Evolutionary conservation across 1,139 yeast species (phyloP), one percentile per base, ranked within the genome.

Genomic region (Arxiozyma bovina): DNA sequence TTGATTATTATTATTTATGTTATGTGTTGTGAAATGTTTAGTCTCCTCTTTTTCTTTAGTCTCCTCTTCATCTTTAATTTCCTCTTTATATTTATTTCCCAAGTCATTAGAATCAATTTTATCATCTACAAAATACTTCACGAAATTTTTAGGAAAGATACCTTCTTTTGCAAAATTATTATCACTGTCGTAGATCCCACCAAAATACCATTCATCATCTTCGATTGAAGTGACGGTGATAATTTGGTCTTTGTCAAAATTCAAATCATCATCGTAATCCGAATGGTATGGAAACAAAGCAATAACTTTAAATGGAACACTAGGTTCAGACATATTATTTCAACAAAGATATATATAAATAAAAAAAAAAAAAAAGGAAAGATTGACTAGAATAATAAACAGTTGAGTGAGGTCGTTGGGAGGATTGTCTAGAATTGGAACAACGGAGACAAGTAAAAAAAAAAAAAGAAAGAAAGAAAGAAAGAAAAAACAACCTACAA

Each of bases 171-270:
- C 8, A 7, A 11, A 27, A 11, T 58, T 61, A 12, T 80, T 79
- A 34, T n/a, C 34, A 18, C 17, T 38, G 50, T 78, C 82, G 21
- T 72, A 73, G 61, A 77, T 84, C 17, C 76, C 73, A 1, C 99
- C 99, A 46, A 79, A 74, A 65, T 80, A 86, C 99, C 99, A 93
- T 60, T 91, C 96, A 9, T 81, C 95, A 66, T 90, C 97, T 63
- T 89, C 96, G 56, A 87, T 75, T 34, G 79, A 81, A 3, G 83
- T 81, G 22, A 93, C 96, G 7, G 82, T 79, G 58, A 93, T 85
- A 48, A 78, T 61, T 66, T 86, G 89, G 21, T 87, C 93, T 6
- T 75, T 79, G 1, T 70, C 69, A 62, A 93, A 90, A 43, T 79
- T 74, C 67, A 93, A 77, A 70, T 93, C 99, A 66, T 90, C 98